phyloP scores from a whole-genome alignment of 1,284 basidiomycete species.

The Vanrija pseudolonga region DNA sequence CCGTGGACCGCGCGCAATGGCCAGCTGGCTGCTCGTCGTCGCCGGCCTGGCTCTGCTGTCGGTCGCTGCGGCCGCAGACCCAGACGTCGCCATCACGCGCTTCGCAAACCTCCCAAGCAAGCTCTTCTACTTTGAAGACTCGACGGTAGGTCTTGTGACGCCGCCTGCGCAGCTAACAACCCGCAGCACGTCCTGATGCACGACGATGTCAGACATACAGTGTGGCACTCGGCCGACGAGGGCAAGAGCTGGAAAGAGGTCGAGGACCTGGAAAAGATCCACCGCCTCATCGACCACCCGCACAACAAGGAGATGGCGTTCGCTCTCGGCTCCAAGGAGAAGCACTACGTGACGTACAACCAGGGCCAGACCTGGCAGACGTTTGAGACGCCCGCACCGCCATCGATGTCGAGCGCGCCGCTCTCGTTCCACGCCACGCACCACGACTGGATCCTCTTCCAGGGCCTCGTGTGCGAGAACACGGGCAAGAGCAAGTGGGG shows the following conservation, averaged over 20 bases:
- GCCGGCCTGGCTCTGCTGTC: background rate
- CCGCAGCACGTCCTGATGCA: constrained; percentile 73
- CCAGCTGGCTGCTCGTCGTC: background rate
- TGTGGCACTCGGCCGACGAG: constrained; percentile 83
- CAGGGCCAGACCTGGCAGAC: constrained; percentile 77
- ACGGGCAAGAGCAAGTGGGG: constrained; percentile 57
- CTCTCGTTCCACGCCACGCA: constrained; percentile 83
- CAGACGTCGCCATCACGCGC: constrained; percentile 48
- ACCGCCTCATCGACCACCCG: constrained; percentile 81
- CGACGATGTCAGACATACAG: constrained; percentile 63
- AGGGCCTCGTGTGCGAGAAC: constrained; percentile 66
- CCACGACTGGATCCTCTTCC: constrained; percentile 73
- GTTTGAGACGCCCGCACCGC: constrained; percentile 65
- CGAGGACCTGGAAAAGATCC: constrained; percentile 58
- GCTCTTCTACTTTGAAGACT: constrained; percentile 91
- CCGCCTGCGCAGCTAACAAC: background rate
- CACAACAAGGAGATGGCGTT: constrained; percentile 80
- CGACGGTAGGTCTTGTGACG: constrained; percentile 57
- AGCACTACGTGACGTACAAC: constrained; percentile 80
- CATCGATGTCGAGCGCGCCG: constrained; percentile 60
- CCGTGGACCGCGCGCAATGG: background rate
- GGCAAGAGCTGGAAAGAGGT: constrained; percentile 74
- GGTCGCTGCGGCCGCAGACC: constrained; percentile 29
- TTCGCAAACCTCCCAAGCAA: constrained; percentile 70
- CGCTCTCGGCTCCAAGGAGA: constrained; percentile 65